Base-by-base conservation (phyloP, 305 asterid species). In the Fraxinus sp. region DNA sequence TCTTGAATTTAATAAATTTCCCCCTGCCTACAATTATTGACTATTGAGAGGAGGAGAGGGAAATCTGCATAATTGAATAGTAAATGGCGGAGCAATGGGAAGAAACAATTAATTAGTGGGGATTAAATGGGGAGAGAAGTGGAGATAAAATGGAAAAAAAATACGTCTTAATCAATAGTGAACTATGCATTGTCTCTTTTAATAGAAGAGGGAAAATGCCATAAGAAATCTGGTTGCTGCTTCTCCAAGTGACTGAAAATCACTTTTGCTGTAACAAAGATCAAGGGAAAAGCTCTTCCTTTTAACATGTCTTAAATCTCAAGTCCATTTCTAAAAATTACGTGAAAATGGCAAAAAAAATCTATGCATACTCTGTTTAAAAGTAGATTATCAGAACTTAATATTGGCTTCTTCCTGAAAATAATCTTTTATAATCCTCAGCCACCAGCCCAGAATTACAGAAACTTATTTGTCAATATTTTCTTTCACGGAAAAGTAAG, bases 311-410 rank as follows among this genome's bases (percentile, higher is more conserved):
- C 14, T 8, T 59, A 20, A 59, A 59, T 79, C 77, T 36, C 66
- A 41, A 55, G 84, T 80, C 84, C 18, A 74, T 86, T 86, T 81
- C 85, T 37, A 83, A 81, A 26, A 28, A 20, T 62, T 62, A 22
- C 14, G 14, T 62, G 30, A 64, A 73, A 80, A 28, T 49, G 82
- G 79, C 77, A 14, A 30, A 35, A n/a, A 0, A 46, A 59, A 7
- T 0, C 8, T 52, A 7, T 55, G 64, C 64, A 5, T 0, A 55
- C 64, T 16, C 62, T 55, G 64, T 5, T 55, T 18, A 49, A 49
- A 49, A 49, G 71, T 22, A 62, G 71, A 62, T 62, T 62, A 62
- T 7, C 33, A 14, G 59, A 49, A 49, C 7, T 14, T 49, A 49
- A 49, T 49, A n/a, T 49, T 49, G 7, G 20, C 18, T 49, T 49